Base-by-base conservation (phyloP, 106 monocot species). In the Acorus calamus region DNA sequence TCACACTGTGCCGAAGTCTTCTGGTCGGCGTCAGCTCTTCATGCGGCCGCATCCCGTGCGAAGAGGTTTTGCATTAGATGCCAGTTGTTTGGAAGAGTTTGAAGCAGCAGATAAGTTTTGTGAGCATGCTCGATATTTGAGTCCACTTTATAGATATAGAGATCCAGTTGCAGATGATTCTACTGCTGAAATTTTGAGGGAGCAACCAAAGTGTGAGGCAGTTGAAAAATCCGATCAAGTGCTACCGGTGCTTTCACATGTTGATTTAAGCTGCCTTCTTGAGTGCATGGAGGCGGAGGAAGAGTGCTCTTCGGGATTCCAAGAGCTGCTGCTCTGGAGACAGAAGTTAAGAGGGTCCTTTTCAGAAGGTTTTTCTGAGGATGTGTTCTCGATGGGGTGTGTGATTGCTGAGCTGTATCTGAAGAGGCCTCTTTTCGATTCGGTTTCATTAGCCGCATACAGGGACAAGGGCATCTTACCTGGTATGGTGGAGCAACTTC, bases 301-400 rank as follows among this genome's bases (percentile, higher is more conserved):
- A 67, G 65, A 55, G 72, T 49, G 66, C 11, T 66, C 71, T n/a
- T 63, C 54, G 43, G 74, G 72, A 14, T 98, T 79, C 68, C 85
- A 80, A 62, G 92, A 98, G 14, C 64, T 85, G 61, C 61, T 98
- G 58, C 73, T 12, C 45, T 88, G 91, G 88, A 83, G 53, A 46
- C 74, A 85, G 14, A 80, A 72, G 52, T 71, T 79, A 53, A 79
- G 53, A 44, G 64, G 51, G 14, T 61, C 65, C 48, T 69, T 6
- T 75, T 88, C 85, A 45, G 64, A 88, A 69, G 63, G 73, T 58
- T 53, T 70, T 75, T 76, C 91, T n/a, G 71, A 50, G 3, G 98
- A 98, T 48, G 73, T 98, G 57, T 98, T 92, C 73, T 85, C 98
- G 7, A 10, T 92, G 59, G 98, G 98, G 4, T 98, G 98, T 62